Base-by-base conservation (phyloP, 805 yeast species). In the Barnettozyma sucrosica region DNA sequence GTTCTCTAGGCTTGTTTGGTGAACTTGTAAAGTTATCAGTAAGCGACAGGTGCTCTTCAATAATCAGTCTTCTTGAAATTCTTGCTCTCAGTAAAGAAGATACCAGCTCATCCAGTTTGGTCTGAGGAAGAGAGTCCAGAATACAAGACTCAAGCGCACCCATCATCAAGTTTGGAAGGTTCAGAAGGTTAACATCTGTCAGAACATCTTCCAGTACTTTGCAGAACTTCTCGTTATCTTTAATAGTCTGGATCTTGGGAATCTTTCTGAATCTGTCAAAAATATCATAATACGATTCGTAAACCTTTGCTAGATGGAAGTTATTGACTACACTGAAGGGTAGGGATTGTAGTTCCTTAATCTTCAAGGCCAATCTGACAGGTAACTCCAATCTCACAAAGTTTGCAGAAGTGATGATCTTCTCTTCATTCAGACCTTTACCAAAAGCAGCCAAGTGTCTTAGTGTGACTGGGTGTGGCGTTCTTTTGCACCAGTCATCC, bases 401-500 rank as follows among this genome's bases (percentile, higher is more conserved):
- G 60, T 85, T 88, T 18, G 97, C 98, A 52, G 93, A 83, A 37
- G 82, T 72, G 10, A 92, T 69, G 43, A 92, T 73, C 66, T 90
- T 89, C 33, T 83, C 87, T 54, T 79, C 79, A 13, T 89, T 85
- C 44, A 92, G 65, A 32, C 76, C 77, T 56, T 83, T 83, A 41
- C 97, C 97, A 62, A 85, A 92, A 37, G 89, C 89, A 2, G 97
- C 96, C 55, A 92, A 66, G 58, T 92, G 97, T 45, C 88, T 72
- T n/a, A 93, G 65, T 1, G 96, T 83, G 20, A 92, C 95, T 0
- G 98, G 96, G 62, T 88, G 89, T 0, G 96, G 90, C n/a, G 68
- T 62, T 53, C 80, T 77, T 43, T 76, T 70, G 37, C 80, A 71
- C 77, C 85, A 87, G 33, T 74, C 72, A 58, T 79, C 66, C 49